Evolutionary conservation across 2,329 filamentous ascomycete genomes (phyloP).

Genomic region (Fusarium pseudonygamai): DNA sequence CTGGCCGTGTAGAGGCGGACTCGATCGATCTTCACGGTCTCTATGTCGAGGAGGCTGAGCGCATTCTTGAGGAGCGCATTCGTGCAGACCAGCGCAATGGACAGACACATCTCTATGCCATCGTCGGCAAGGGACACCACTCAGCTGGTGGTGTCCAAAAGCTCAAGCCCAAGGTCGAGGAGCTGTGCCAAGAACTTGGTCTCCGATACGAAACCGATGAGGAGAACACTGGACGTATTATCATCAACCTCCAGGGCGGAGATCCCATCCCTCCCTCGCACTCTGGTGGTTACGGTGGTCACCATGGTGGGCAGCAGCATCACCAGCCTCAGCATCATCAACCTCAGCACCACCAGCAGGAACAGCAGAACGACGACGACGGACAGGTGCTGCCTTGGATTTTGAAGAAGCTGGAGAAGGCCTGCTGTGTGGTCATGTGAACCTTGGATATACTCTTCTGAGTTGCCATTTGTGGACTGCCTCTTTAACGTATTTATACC

Average conservation of each 20-base stretch:
- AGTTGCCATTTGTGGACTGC: conserved; percentile 1
- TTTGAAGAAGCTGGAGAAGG: conserved; percentile 71
- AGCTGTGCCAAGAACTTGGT: conserved; percentile 83
- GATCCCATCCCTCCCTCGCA: conserved; percentile 63
- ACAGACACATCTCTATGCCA: conserved; percentile 88
- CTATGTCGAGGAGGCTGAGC: conserved; percentile 93
- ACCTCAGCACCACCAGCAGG: conserved; percentile 56
- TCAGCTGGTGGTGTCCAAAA: conserved; percentile 84
- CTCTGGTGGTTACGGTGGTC: conserved; percentile 48
- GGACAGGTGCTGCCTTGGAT: conserved; percentile 69
- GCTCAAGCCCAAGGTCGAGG: conserved; percentile 93
- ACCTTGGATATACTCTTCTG: conserved; percentile 10
- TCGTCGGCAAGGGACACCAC: conserved; percentile 96
- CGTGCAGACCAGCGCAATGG: conserved; percentile 77
- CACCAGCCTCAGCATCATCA: conserved; percentile 58
- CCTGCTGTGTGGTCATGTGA: conserved; percentile 81
- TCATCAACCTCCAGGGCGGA: conserved; percentile 83
- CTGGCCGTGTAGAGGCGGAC: conserved; percentile 77
- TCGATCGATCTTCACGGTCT: conserved; percentile 95
- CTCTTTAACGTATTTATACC: conserved; percentile 16
- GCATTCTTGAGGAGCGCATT: conserved; percentile 88
- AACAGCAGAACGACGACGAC: conserved; percentile 60
- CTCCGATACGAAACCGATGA: conserved; percentile 88
- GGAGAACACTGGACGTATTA: conserved; percentile 89
- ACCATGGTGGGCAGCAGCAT: conserved; percentile 54